Evolutionary conservation across 768 basidiomycete genomes (phyloP), one percentile per base, ranked within the genome.

Genomic region (Leucocoprinus sp.): DNA sequence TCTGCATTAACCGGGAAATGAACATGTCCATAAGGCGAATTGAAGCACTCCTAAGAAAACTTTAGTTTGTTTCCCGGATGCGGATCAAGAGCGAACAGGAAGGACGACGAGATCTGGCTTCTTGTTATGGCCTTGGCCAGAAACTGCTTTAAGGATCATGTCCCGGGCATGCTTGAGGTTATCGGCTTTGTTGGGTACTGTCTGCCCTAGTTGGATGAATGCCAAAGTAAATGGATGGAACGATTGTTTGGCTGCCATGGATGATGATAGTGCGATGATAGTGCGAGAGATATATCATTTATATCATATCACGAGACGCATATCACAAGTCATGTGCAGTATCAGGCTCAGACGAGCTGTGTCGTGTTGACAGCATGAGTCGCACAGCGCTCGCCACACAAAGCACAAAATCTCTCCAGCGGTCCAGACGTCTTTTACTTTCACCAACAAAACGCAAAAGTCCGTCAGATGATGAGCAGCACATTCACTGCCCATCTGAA

Each of bases 1-100:
- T 96, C 93, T 0, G 90, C 87, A 54, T 93, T 85, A 7, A 79
- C 70, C 0, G 89, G 85, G 58, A 97, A 97, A 58, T 88, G 77
- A 2, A 69, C 66, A 54, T 82, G 78, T 0, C 88, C 87, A 54
- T 92, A 92, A 0, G 87, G 87, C 2, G 86, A 90, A 58, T 91
- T 88, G 63, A 91, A 93, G 62, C 81, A 90, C 75, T 88, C 90
- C 89, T 89, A 50, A 28, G 23, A 31, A 40, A 15, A 23, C 40
- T 5, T 24, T 26, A 15, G 21, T 39, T 26, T 8, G 18, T 15
- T 15, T 15, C 21, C 15, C 31, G 28, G 36, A 31, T 26, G 23
- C 9, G 21, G 27, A 27, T n/a, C 9, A 11, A n/a, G 21, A 14
- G 35, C 82, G 50, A 55, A 90, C 90, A 1, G 92, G 92, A 19